Evolutionary conservation across 208 protist genomes (phyloP), one percentile per base, ranked within the genome.

Genomic region (Angomonas ambiguus): DNA sequence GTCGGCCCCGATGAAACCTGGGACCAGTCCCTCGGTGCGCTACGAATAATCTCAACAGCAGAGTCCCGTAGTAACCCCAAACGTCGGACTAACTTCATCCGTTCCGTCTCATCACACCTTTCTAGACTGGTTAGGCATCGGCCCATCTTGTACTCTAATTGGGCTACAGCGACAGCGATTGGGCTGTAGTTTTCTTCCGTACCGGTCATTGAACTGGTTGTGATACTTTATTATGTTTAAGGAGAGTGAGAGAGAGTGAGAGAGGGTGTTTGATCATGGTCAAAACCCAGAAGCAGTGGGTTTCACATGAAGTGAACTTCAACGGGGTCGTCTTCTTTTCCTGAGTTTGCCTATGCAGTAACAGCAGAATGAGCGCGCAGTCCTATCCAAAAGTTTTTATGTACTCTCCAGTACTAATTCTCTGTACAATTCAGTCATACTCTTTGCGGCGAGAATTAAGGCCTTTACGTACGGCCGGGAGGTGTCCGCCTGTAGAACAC

Each of bases 401-500:
- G n/a, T n/a, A n/a, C n/a, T 16, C 38, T 45, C 38, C 38, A n/a
- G 8, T 16, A 45, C 38, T 8, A 16, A n/a, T 45, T 45, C 38
- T 16, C 16, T 16, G 8, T 45, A 45, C 38, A 45, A 45, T 45
- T 45, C 11, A 16, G 38, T n/a, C 38, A 45, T 45, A 45, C 38
- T 45, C 16, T 45, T 45, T 16, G 38, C 80, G 51, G 71, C 83
- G 45, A 38, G 66, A 65, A 72, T 73, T 22, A 67, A 71, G 51
- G 62, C 80, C 71, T 63, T 75, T 31, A 79, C 42, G 22, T 70
- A 53, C 16, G 65, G 56, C 10, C 42, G 62, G 53, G 71, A 57
- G 30, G 74, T 76, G 59, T 86, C 85, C 4, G 76, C 76, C 25
- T 79, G 65, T 41, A 88, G 48, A 41, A 88, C 62, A 22, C 67